These are phyloP conservation scores for Anthracocystis walkeri DNA, from an alignment of 1,284 basidiomycete species.

Conservation along the genomic window DNA sequence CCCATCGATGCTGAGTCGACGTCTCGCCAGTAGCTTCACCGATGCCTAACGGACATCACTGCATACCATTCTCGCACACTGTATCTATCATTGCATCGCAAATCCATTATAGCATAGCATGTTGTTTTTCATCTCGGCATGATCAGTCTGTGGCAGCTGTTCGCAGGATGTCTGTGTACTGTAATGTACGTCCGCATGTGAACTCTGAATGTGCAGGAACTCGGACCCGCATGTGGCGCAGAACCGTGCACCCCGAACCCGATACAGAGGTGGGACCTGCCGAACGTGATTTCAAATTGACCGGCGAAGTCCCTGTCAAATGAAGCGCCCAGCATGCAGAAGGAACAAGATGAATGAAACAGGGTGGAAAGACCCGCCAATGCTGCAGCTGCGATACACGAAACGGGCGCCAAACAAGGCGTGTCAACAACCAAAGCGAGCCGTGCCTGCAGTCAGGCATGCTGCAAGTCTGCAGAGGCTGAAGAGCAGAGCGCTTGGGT, in stretches of 20 bases:
- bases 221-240: background rate
- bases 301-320: background rate
- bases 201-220: background rate
- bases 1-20: slow-evolving; percentile 4
- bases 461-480: background rate
- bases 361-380: background rate
- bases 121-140: background rate
- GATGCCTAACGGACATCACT: background rate
- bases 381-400: slow-evolving; percentile 2
- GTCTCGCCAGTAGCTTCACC: slow-evolving; percentile 1
- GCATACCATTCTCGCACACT: background rate
- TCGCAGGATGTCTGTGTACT: too few species aligned
- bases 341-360: background rate
- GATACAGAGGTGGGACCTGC: background rate
- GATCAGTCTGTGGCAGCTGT: too few species aligned
- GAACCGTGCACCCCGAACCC: background rate
- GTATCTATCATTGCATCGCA: slow-evolving; percentile 4
- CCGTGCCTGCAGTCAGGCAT: background rate
- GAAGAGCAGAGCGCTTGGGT: background rate
- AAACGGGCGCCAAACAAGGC: background rate
- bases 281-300: background rate
- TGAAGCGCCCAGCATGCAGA: background rate
- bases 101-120: slow-evolving; percentile 2
- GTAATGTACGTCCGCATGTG: background rate
- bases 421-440: background rate